Evolutionary conservation across 1,284 basidiomycete species (phyloP).

Genomic region (Singerocomus inundabilis): DNA sequence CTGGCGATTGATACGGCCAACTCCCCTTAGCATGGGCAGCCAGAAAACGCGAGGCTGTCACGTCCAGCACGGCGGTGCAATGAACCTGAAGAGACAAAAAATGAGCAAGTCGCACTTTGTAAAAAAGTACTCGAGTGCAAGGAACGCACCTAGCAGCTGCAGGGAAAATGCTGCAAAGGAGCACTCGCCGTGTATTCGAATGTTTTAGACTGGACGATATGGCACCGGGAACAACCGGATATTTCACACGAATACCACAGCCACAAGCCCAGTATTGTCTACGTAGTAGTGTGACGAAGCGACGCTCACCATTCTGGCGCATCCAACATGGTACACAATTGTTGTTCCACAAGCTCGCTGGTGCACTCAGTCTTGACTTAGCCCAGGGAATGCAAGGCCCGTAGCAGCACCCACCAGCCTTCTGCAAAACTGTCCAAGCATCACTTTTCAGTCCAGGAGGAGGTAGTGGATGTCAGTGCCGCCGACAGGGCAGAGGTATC

Average conservation of each 20-base stretch:
- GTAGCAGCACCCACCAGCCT: constrained; percentile 46
- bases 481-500: constrained; percentile 32
- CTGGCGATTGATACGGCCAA: constrained; percentile 53
- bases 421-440: constrained; percentile 52
- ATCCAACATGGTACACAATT: constrained; percentile 21
- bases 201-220: too few relatives aligned
- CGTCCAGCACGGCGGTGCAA: constrained; percentile 34
- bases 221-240: too few relatives aligned
- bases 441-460: constrained; percentile 48
- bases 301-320: neutral
- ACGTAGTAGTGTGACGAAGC: too few relatives aligned
- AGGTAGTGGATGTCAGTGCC: constrained; percentile 45
- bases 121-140: too few relatives aligned
- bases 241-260: too few relatives aligned
- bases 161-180: constrained; percentile 1
- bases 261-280: too few relatives aligned
- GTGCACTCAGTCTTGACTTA: constrained; percentile 29
- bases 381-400: constrained; percentile 58
- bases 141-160: constrained; percentile 16
- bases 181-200: too few relatives aligned
- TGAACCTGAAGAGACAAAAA: constrained; percentile 5
- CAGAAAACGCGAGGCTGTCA: constrained; percentile 40
- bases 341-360: neutral
- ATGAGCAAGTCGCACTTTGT: neutral
- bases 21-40: constrained; percentile 73